These are phyloP conservation scores for Ophiostoma piceae DNA, from an alignment of 2,329 filamentous ascomycete genomes.

Conservation along the genomic window DNA sequence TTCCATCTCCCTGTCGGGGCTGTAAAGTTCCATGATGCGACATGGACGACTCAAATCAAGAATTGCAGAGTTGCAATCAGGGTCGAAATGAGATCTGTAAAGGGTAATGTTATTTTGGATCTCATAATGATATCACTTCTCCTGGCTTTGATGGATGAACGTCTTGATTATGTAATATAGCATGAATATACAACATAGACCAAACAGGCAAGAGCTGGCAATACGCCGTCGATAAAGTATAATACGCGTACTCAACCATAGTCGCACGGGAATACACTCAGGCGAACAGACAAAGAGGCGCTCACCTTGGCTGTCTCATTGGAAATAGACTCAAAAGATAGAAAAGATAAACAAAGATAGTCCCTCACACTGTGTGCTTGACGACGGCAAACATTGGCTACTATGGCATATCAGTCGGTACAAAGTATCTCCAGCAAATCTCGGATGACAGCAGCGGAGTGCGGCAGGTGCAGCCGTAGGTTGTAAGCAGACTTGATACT, in stretches of 20 bases:
- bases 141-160: background rate
- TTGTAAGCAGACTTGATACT: background rate
- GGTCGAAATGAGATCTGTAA: background rate
- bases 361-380: background rate
- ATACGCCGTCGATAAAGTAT: background rate
- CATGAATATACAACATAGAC: background rate
- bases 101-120: too few species aligned
- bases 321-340: background rate
- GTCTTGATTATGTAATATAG: background rate
- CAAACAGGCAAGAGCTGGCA: background rate
- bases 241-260: background rate
- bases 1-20: conserved; percentile 4
- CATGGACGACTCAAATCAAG: background rate
- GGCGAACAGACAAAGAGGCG: background rate
- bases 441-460: background rate
- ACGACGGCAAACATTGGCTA: background rate
- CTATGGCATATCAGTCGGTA: background rate
- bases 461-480: background rate
- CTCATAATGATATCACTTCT: background rate
- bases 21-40: background rate
- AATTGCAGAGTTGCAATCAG: background rate
- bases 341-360: background rate
- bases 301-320: background rate
- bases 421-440: background rate
- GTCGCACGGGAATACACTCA: background rate